Base-by-base conservation (phyloP, 148 eudicot genomes). In the Camellia japonica region DNA sequence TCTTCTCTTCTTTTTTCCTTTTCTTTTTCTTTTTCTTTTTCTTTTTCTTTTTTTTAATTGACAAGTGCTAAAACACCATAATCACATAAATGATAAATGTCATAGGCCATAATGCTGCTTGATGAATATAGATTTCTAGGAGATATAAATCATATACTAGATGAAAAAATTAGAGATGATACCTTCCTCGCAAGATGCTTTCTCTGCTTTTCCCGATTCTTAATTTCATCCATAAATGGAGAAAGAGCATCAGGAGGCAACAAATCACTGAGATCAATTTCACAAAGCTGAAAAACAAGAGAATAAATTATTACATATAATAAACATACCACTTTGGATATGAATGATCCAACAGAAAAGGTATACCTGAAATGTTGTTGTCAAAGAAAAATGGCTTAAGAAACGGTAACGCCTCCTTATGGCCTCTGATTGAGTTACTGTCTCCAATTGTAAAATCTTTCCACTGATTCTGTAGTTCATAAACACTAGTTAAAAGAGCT, bases 191-290 rank as follows among this genome's bases (percentile, higher is more conserved):
- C 98, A 74, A 88, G 81, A 75, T 83, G 85, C 86, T 88, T 90
- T 82, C 99, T 89, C 83, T 91, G 93, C 82, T 90, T 92, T 80
- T 89, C 99, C 13, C 98, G 93, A 76, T 89, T 94, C 87, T 91
- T 97, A 63, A 97, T 91, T 89, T 94, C 97, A 87, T 93, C 97
- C 84, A 88, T 85, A 84, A 93, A 96, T 11, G 99, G 98, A 83
- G 91, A 84, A 75, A 94, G 84, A 59, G 93, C 85, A 80, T 84
- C 91, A 67, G 81, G 86, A 85, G 99, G 97, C 74, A 94, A 76
- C 68, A 65, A 77, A 68, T 86, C 83, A 73, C 86, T 77, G 49
- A 92, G 86, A 82, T 89, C 91, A 81, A 92, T 87, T 83, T 97
- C 99, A 82, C 98, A 97, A 79, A 97, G 87, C 99, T 97, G 90